A percentile compares a stretch with the other conserved stretches of the same genome.
phyloP scores from a whole-genome alignment of 1,284 basidiomycete species.

The Cutaneotrichosporon sp. region DNA sequence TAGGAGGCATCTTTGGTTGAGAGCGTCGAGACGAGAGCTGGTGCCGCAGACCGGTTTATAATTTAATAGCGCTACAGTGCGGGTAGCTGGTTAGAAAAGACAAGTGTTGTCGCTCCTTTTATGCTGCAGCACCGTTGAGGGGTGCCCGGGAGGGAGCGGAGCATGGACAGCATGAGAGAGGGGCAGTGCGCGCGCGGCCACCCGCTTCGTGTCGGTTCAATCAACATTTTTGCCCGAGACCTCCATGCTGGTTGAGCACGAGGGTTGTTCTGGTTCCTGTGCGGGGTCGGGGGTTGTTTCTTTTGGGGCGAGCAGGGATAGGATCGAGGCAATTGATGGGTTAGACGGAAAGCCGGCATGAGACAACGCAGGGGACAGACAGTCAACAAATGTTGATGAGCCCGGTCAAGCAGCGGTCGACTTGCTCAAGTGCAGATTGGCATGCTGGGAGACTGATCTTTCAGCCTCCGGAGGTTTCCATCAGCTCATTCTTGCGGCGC shows the following conservation, averaged over 20 bases:
- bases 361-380: no score
- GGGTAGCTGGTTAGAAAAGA: not conserved
- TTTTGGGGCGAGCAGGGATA: no score
- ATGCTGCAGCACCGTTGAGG: not conserved
- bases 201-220: not conserved
- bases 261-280: not conserved
- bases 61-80: slow-evolving; percentile 1
- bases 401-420: no score
- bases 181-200: no score
- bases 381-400: no score
- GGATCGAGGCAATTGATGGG: no score
- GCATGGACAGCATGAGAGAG: not conserved
- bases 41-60: slow-evolving; percentile 3
- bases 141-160: not conserved
- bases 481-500: no score
- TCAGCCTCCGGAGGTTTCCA: no score
- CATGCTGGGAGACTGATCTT: no score
- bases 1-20: slow-evolving; percentile 2
- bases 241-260: not conserved
- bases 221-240: not conserved
- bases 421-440: no score
- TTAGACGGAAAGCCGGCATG: no score
- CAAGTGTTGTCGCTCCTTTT: not conserved
- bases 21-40: slow-evolving; percentile 1
- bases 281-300: not conserved